These are phyloP conservation scores for Miscanthus sacchariflorus DNA, from an alignment of 202 grass and related monocot genomes.

Conservation along the genomic window DNA sequence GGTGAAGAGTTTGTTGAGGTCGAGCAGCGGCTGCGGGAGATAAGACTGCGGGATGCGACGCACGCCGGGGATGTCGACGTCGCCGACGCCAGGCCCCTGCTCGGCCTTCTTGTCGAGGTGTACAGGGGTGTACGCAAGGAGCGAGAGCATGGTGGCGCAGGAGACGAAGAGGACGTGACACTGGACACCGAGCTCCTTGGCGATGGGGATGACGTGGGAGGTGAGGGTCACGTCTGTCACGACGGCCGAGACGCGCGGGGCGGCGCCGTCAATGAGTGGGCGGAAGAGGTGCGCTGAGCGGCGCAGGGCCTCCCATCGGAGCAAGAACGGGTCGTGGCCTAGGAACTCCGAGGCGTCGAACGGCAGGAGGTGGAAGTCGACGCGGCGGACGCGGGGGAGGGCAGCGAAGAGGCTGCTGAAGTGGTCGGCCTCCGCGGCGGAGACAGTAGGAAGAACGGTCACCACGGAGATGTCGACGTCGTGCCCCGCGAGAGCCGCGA, in stretches of 20 bases:
- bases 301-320: not conserved
- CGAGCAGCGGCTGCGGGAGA: not conserved
- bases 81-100: not conserved
- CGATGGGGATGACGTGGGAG: conserved; percentile 10
- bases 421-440: not conserved
- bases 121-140: not conserved
- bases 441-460: not conserved
- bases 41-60: not conserved
- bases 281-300: not conserved
- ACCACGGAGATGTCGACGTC: conserved; percentile 1
- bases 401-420: not conserved
- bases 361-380: conserved; percentile 1
- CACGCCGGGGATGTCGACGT: not conserved
- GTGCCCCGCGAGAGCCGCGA: not conserved
- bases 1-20: not conserved
- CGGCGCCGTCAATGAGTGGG: not conserved
- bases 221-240: not conserved
- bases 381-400: not conserved
- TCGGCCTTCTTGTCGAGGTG: not conserved
- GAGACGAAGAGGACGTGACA: not conserved
- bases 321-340: not conserved
- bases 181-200: not conserved
- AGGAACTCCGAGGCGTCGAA: not conserved
- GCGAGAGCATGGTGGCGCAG: conserved; percentile 5
- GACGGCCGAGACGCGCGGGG: not conserved